phyloP scores from a whole-genome alignment of 352 stramenopile species.

The Thalassiosira delicatula region DNA sequence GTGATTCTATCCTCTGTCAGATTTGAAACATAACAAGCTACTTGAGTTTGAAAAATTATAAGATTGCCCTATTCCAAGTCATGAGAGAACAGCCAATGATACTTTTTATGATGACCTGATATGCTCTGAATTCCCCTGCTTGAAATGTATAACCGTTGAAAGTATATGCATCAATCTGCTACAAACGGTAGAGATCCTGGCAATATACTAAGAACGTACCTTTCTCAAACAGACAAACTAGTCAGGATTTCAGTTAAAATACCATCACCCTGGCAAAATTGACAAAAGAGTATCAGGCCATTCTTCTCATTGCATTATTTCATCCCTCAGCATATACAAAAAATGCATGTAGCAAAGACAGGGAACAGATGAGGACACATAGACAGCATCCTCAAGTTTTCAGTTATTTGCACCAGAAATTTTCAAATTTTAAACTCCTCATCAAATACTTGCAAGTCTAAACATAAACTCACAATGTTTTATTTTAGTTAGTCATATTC shows the following conservation, averaged over 20 bases:
- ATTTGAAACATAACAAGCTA: slow-evolving; percentile 21
- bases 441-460: neutral
- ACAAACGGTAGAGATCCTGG: neutral
- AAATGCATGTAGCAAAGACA: neutral
- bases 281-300: neutral
- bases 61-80: neutral
- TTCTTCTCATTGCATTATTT: neutral
- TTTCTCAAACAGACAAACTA: neutral
- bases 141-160: neutral
- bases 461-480: neutral
- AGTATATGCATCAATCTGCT: neutral
- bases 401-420: neutral
- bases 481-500: neutral
- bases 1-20: slow-evolving; percentile 18
- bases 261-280: neutral
- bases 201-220: neutral
- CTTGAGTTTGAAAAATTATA: slow-evolving; percentile 6
- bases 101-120: neutral
- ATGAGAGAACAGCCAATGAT: neutral
- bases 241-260: neutral
- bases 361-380: neutral
- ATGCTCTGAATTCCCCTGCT: neutral
- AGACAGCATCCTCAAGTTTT: neutral
- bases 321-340: neutral
- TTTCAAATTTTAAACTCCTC: neutral